Evolutionary conservation across 495 filamentous ascomycete genomes (phyloP).

Genomic region (Pyronema domesticum): DNA sequence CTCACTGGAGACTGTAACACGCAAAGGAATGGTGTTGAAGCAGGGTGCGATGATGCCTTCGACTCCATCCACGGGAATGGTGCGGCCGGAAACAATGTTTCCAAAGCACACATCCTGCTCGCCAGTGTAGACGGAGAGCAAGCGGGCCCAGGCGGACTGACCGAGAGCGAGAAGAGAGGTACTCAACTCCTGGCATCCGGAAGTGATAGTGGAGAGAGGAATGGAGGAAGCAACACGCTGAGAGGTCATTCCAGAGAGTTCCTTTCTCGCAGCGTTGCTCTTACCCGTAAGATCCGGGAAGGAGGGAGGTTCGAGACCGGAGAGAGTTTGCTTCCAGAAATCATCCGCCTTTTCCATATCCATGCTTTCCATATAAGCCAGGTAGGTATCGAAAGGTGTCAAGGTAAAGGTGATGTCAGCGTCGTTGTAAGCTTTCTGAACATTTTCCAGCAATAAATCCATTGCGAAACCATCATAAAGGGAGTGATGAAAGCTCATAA

Average conservation of each 20-base stretch:
- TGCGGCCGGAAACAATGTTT: slow-evolving; percentile 58
- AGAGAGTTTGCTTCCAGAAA: slow-evolving; percentile 45
- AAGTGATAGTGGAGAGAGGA: slow-evolving; percentile 32
- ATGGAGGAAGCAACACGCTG: slow-evolving; percentile 7
- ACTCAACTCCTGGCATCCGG: slow-evolving; percentile 32
- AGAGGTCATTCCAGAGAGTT: slow-evolving; percentile 14
- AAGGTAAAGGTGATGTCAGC: slow-evolving; percentile 26
- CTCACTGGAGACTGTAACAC: slow-evolving; percentile 33
- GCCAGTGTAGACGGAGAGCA: slow-evolving; percentile 35
- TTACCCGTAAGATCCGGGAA: slow-evolving; percentile 27
- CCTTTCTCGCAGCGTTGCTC: slow-evolving; percentile 4
- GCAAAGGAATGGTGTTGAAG: slow-evolving; percentile 75
- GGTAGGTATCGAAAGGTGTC: slow-evolving; percentile 33
- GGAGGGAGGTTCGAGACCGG: slow-evolving; percentile 31
- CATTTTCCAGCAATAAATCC: slow-evolving; percentile 42
- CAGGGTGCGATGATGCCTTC: slow-evolving; percentile 63
- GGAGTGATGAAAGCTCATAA: slow-evolving; percentile 60
- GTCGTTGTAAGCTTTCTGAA: slow-evolving; percentile 36
- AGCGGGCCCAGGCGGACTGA: slow-evolving; percentile 50
- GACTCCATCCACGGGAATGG: slow-evolving; percentile 42
- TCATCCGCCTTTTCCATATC: slow-evolving; percentile 29
- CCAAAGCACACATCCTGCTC: slow-evolving; percentile 62
- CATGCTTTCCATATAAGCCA: slow-evolving; percentile 30
- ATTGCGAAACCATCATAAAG: slow-evolving; percentile 65
- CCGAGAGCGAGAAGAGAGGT: slow-evolving; percentile 44